Percentiles rank a stretch among this genome's conserved stretches.
phyloP scores from a whole-genome alignment of 2,329 filamentous ascomycete species.

The Botrytis hyacinthi region DNA sequence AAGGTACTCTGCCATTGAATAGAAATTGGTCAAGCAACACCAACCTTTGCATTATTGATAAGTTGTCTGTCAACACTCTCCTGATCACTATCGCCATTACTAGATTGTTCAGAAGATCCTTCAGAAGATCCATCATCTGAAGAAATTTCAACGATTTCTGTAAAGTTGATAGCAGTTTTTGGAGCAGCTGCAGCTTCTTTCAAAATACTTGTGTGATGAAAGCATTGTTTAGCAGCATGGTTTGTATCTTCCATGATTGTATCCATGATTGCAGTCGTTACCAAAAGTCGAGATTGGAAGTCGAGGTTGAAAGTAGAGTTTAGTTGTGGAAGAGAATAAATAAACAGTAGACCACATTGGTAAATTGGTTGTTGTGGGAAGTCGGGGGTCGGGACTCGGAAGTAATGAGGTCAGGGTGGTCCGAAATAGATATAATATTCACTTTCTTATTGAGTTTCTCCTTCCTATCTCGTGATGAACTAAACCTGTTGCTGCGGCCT shows the following conservation, averaged over 20 bases:
- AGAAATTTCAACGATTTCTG: neutral
- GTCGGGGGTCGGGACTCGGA: too few species aligned
- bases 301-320: neutral
- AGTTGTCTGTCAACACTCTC: neutral
- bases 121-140: conserved; percentile 3
- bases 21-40: neutral
- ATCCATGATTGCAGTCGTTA: neutral
- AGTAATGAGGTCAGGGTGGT: neutral
- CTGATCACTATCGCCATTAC: too few species aligned
- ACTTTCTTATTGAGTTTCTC: neutral
- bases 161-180: neutral
- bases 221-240: neutral
- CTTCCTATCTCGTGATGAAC: neutral
- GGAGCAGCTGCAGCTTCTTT: neutral
- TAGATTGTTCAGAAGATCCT: neutral
- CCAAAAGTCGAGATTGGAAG: neutral
- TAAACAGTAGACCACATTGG: neutral
- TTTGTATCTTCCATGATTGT: neutral
- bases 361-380: neutral
- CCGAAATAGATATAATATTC: neutral
- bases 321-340: neutral
- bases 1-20: neutral
- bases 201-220: neutral
- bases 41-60: neutral
- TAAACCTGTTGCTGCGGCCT: neutral